These are phyloP conservation scores for Diaporthe ampelina DNA, from an alignment of 2,329 filamentous ascomycete genomes.

Conservation along the genomic window DNA sequence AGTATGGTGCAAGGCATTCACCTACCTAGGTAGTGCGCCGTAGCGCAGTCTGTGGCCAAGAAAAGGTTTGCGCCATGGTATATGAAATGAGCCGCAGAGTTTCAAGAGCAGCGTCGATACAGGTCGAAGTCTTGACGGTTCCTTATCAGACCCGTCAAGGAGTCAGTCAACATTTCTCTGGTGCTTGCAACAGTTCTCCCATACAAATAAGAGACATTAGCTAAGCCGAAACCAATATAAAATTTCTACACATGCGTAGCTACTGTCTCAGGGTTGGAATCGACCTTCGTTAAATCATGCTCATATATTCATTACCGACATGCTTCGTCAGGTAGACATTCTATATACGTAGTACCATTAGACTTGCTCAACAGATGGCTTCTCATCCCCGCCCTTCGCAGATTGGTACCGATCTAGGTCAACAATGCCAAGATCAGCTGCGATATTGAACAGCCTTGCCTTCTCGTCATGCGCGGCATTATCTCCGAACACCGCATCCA, in stretches of 20 bases:
- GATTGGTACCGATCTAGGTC: slow-evolving; percentile 9
- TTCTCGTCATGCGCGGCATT: slow-evolving; percentile 48
- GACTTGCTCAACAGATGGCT: slow-evolving; percentile 11
- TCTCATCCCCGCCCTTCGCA: slow-evolving; percentile 22
- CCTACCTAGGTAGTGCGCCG: not conserved
- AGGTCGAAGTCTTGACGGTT: not conserved
- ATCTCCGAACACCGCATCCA: slow-evolving; percentile 57
- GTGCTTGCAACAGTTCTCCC: no score
- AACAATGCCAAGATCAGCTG: slow-evolving; percentile 30
- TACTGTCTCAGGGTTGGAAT: not conserved
- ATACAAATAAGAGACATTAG: no score
- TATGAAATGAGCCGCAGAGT: not conserved
- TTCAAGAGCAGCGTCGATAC: not conserved
- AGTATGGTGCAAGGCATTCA: not conserved
- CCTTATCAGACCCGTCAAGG: no score
- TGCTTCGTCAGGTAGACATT: not conserved
- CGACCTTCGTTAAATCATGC: not conserved
- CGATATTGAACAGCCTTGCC: slow-evolving; percentile 39
- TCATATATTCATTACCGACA: not conserved
- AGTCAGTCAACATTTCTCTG: no score
- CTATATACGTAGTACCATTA: not conserved
- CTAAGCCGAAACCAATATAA: no score
- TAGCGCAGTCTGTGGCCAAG: not conserved
- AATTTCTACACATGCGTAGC: not conserved
- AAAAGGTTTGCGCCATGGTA: not conserved